Percentiles rank a stretch among this genome's conserved stretches.
Conservation (phyloP, 768 basidiomycete species). For the Xerocomus spinulosus region DNA sequence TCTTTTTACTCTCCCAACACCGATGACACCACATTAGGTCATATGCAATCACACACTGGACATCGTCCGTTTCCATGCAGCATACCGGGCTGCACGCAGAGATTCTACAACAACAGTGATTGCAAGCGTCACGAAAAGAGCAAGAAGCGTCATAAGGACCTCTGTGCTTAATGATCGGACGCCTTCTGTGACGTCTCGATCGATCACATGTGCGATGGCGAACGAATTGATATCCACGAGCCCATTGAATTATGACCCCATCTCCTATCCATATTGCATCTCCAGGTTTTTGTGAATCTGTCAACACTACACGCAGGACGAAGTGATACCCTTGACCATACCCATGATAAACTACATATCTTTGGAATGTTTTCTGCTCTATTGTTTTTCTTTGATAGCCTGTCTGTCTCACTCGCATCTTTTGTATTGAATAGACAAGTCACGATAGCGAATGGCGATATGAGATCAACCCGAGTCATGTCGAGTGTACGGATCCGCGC, state of each 20-base stretch:
- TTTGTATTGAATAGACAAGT: slow-evolving; percentile 16
- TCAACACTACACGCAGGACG: slow-evolving; percentile 10
- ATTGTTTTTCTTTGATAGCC: neutral
- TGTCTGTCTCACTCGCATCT: neutral
- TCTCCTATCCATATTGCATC: slow-evolving; percentile 9
- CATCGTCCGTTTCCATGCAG: slow-evolving; percentile 23
- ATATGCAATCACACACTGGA: slow-evolving; percentile 27
- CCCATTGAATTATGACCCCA: slow-evolving; percentile 5
- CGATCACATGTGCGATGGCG: slow-evolving; percentile 15
- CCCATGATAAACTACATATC: slow-evolving; percentile 8
- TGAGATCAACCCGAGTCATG: neutral
- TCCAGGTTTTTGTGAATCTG: neutral
- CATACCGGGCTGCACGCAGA: slow-evolving; percentile 24
- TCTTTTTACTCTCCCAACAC: neutral
- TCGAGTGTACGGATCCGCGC: neutral
- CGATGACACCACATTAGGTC: slow-evolving; percentile 21
- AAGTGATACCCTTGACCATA: slow-evolving; percentile 21
- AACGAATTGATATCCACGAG: slow-evolving; percentile 4
- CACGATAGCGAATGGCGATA: neutral
- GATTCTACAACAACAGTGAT: slow-evolving; percentile 31
- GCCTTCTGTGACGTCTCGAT: slow-evolving; percentile 14
- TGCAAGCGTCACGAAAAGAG: slow-evolving; percentile 34
- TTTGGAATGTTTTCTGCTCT: slow-evolving; percentile 10
- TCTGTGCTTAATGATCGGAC: slow-evolving; percentile 12
- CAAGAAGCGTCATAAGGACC: slow-evolving; percentile 28